Base-by-base conservation (phyloP, 768 basidiomycete genomes). In the Cystobasidium ongulense region DNA sequence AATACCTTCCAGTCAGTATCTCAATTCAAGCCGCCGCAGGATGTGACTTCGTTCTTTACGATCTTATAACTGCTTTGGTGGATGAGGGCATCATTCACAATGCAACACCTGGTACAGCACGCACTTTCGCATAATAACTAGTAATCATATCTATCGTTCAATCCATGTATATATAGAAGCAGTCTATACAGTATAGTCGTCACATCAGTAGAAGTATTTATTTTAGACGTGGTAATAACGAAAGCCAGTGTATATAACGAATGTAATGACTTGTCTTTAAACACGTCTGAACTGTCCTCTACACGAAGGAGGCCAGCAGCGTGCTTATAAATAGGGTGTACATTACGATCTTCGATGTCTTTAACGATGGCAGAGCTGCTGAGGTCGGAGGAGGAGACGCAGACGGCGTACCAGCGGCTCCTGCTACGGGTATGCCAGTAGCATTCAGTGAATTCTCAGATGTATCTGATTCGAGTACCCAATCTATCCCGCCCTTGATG, bases 21-120 rank as follows among this genome's bases (percentile, higher is more conserved):
- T 62, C 67, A 35, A 75, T 80, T 33, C 76, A 65, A 63, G 80
- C 80, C 11, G 74, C 74, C 17, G 61, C 43, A 15, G 78, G 77
- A 18, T 80, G 80, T 74, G 80, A 80, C 46, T 79, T 78, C 50
- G 43, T 80, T 18, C 66, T 80, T 11, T 75, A 77, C 66, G 79
- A 80, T 62, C 74, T 80, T 15, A 77, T 76, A 21, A 76, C 75
- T 25, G 76, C 74, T 11, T 70, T 80, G 1, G 77, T 77, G 75
- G 78, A 68, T 29, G 70, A 62, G 15, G 75, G 75, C 17, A 46
- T 68, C 21, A 50, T 68, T 23, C 66, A 43, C 39, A 53, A 21
- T 29, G 21, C 66, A 11, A 25, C 41, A 3, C 38, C 66, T n/a
- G 66, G 66, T 10, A 68, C 66, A n/a, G 36, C 66, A 8, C 39